These are phyloP conservation scores for Paramecium pentaurelia DNA, from an alignment of 73 alveolate genomes.

Conservation along the genomic window DNA sequence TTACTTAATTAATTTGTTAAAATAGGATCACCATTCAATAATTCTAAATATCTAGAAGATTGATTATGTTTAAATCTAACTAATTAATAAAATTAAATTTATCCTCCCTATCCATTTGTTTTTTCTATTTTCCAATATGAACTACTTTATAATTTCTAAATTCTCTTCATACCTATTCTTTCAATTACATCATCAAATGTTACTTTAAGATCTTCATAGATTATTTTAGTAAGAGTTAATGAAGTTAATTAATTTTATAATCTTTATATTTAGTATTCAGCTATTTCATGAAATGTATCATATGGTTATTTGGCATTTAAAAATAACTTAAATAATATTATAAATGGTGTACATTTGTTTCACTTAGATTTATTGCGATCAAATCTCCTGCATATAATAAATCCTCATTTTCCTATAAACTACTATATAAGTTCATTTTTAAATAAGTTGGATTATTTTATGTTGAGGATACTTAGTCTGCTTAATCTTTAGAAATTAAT, in stretches of 20 bases:
- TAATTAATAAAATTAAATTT: neutral
- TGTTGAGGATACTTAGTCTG: neutral
- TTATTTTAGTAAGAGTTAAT: neutral
- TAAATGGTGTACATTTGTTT: neutral
- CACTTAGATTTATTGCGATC: neutral
- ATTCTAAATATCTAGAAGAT: slow-evolving; percentile 2
- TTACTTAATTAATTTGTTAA: neutral
- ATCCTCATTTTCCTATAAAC: neutral
- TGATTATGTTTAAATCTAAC: neutral
- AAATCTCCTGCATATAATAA: neutral
- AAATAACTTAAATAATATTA: neutral
- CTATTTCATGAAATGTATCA: neutral
- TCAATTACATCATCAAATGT: slow-evolving; percentile 37
- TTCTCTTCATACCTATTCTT: slow-evolving; percentile 30
- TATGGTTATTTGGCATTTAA: neutral
- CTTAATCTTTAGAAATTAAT: neutral
- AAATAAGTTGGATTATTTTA: neutral
- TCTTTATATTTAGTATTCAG: neutral
- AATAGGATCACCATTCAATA: neutral
- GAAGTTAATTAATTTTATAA: neutral
- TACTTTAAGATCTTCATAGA: neutral
- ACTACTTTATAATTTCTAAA: neutral
- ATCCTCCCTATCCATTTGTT: neutral
- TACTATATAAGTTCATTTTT: neutral
- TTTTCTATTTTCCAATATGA: slow-evolving; percentile 37